A percentile compares a stretch with the other conserved stretches of the same genome.
phyloP scores from a whole-genome alignment of 169 alveolate genomes.

The Plasmodium vinckei region DNA sequence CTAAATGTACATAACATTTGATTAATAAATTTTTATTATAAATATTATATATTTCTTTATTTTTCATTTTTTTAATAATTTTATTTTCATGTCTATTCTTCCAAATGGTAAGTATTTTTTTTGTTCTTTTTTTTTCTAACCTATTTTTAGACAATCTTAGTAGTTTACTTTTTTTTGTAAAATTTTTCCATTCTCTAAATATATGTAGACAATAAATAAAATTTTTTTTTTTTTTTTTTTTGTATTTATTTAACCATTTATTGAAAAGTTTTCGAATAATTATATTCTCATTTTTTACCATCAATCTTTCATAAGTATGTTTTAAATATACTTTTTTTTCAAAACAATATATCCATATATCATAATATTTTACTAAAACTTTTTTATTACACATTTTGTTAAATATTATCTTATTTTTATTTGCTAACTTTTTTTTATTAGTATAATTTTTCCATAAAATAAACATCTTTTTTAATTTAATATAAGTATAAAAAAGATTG shows the following conservation, averaged over 20 bases:
- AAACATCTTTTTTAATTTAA: conserved; percentile 2
- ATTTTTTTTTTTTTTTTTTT: conserved; percentile 36
- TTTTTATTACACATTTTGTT: conserved; percentile 6
- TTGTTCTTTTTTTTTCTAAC: conserved; percentile 24
- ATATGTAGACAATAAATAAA: conserved; percentile 52
- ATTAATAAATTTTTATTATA: conserved; percentile 49
- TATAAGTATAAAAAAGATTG: conserved; percentile 27
- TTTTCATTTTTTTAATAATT: conserved; percentile 19
- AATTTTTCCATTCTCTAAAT: conserved; percentile 60
- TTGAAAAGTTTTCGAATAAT: neutral
- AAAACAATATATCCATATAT: conserved; percentile 21
- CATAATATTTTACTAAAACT: conserved; percentile 22
- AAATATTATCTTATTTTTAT: neutral
- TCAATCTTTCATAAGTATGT: conserved; percentile 6
- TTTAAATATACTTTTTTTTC: conserved; percentile 32
- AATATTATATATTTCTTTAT: conserved; percentile 42
- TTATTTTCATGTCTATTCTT: conserved; percentile 15
- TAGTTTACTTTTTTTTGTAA: conserved; percentile 12
- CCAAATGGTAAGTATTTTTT: conserved; percentile 30
- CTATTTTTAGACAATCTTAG: conserved; percentile 1
- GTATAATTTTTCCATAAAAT: conserved; percentile 1
- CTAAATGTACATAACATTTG: conserved; percentile 60
- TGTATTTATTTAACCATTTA: conserved; percentile 40
- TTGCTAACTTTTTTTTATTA: conserved; percentile 10
- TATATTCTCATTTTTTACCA: conserved; percentile 16